Percentiles rank a stretch among this genome's conserved stretches.
These are phyloP conservation scores for Trametes cubensis DNA, from an alignment of 768 basidiomycete genomes.

Conservation along the genomic window DNA sequence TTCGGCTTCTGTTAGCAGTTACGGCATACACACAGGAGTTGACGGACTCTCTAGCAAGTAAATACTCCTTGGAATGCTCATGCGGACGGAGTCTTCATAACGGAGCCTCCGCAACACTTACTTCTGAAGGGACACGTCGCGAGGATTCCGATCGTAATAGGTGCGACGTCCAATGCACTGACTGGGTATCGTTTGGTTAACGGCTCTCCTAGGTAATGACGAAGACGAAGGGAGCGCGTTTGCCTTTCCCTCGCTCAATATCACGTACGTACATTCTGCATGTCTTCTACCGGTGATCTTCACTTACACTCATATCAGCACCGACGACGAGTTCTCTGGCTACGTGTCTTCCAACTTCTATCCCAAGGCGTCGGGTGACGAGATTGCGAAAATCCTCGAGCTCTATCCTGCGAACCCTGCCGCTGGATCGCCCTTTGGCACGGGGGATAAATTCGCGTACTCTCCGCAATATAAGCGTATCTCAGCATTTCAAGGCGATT, in stretches of 20 bases:
- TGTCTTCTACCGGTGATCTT: neutral
- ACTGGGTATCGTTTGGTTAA: neutral
- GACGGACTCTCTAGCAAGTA: neutral
- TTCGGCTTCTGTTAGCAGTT: neutral
- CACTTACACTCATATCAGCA: neutral
- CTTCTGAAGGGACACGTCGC: slow-evolving; percentile 20
- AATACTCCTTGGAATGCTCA: slow-evolving; percentile 22
- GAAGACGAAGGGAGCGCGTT: slow-evolving; percentile 28
- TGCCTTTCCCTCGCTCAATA: slow-evolving; percentile 13
- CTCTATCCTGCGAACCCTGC: slow-evolving; percentile 27
- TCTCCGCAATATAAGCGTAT: slow-evolving; percentile 32
- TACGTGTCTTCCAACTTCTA: slow-evolving; percentile 8
- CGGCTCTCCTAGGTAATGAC: slow-evolving; percentile 10
- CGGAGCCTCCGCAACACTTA: slow-evolving; percentile 11
- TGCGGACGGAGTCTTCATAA: slow-evolving; percentile 27
- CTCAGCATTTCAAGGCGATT: slow-evolving; percentile 32
- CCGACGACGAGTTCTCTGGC: slow-evolving; percentile 9
- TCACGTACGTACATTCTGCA: slow-evolving; percentile 13
- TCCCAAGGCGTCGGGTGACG: neutral
- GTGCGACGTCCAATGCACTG: neutral
- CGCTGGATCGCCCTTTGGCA: slow-evolving; percentile 29
- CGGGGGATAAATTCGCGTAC: slow-evolving; percentile 12
- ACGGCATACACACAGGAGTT: neutral
- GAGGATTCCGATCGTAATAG: slow-evolving; percentile 24
- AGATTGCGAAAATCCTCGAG: neutral